A percentile compares a stretch with the other conserved stretches of the same genome.
phyloP scores from a whole-genome alignment of 2,329 filamentous ascomycete species.

The Botrytis aclada region DNA sequence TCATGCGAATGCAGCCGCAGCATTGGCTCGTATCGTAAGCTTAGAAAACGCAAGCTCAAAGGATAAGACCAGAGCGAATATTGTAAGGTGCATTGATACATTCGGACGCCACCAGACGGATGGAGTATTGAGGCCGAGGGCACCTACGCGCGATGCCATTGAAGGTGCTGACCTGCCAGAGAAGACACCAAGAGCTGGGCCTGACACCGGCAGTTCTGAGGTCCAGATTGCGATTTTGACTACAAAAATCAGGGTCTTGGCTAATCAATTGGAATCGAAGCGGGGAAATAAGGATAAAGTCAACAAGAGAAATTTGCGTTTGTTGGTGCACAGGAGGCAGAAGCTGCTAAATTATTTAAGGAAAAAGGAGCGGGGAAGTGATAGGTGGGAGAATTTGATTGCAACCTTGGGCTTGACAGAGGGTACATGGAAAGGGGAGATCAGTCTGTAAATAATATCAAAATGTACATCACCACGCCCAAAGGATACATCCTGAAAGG shows the following conservation, averaged over 20 bases:
- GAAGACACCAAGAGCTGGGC: constrained; percentile 69
- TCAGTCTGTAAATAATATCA: constrained; percentile 56
- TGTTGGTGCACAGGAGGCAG: constrained; percentile 85
- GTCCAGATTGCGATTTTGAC: constrained; percentile 98
- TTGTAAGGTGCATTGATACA: constrained; percentile 76
- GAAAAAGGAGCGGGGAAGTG: constrained; percentile 84
- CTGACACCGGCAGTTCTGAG: constrained; percentile 91
- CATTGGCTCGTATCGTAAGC: constrained; percentile 74
- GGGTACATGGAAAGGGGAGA: constrained; percentile 88
- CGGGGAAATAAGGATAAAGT: constrained; percentile 81
- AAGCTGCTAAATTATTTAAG: constrained; percentile 85
- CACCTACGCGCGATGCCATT: constrained; percentile 26
- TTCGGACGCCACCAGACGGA: constrained; percentile 95
- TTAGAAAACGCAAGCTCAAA: constrained; percentile 74
- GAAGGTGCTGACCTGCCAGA: constrained; percentile 28
- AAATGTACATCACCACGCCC: constrained; percentile 31
- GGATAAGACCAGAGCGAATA: constrained; percentile 78
- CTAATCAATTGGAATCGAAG: constrained; percentile 64
- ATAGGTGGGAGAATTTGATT: constrained; percentile 84
- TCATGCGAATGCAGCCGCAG: constrained; percentile 69
- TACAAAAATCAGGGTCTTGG: constrained; percentile 82
- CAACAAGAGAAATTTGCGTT: constrained; percentile 84
- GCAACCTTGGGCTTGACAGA: constrained; percentile 81
- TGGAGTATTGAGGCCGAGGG: constrained; percentile 51
- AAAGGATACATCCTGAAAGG: constrained; percentile 1